Evolutionary conservation across 2,329 filamentous ascomycete species (phyloP).

Genomic region (Seiridium cupressi): DNA sequence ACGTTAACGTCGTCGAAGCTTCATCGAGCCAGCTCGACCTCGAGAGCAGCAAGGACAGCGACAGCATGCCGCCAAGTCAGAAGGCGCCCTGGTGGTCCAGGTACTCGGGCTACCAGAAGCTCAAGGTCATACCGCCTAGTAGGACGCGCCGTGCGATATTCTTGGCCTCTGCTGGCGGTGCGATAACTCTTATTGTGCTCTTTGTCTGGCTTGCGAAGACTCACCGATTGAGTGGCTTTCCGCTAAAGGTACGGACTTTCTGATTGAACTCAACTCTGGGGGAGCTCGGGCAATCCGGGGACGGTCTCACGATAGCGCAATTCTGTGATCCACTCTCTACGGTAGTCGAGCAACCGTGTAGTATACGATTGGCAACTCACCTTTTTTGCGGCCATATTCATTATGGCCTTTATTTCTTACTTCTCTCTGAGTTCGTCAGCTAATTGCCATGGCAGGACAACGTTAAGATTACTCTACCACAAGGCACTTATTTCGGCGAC

Average conservation of each 20-base stretch:
- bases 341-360: not conserved
- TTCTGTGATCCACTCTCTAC: not conserved
- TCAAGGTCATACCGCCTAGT: slow-evolving; percentile 3
- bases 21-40: not conserved
- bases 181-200: slow-evolving; percentile 10
- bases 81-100: slow-evolving; percentile 12
- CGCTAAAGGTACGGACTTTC: not conserved
- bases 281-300: not conserved
- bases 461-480: slow-evolving; percentile 14
- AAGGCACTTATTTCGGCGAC: slow-evolving; percentile 40
- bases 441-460: not conserved
- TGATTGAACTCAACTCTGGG: not conserved
- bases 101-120: slow-evolving; percentile 9
- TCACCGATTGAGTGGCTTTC: not conserved
- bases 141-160: slow-evolving; percentile 12
- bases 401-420: not conserved
- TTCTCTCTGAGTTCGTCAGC: not conserved
- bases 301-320: not conserved
- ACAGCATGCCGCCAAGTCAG: slow-evolving; percentile 4
- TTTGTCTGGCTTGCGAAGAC: slow-evolving; percentile 10
- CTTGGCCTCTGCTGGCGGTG: slow-evolving; percentile 6
- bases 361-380: too few species aligned
- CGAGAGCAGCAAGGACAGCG: not conserved
- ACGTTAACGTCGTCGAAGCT: not conserved
- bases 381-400: not conserved